Evolutionary conservation across 2,329 filamentous ascomycete species (phyloP), one percentile per base, ranked within the genome.

Genomic region (Phoma sp.): DNA sequence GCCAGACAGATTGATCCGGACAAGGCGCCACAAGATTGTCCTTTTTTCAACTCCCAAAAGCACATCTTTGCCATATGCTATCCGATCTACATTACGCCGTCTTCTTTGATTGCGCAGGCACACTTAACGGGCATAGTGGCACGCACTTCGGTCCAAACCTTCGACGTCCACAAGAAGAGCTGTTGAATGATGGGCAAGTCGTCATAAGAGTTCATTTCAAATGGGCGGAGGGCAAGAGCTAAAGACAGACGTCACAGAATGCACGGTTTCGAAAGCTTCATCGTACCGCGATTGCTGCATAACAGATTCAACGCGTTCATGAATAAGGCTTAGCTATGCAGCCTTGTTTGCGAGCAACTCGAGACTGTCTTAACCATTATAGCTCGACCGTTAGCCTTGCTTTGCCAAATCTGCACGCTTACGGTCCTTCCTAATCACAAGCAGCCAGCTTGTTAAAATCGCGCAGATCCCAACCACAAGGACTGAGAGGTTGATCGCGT

Each of bases 401-500:
- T 52, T 51, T 15, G 8, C 13, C 22, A 35, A 15, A 13, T 25
- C 45, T 43, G 50, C 41, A 15, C 29, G 47, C 39, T 49, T 56
- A 40, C 43, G 44, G 25, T 62, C 60, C 41, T 60, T 62, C 27
- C 43, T 55, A 7, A 41, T 33, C 19, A 63, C 41, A 12, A 63
- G 43, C 6, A 57, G 38, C 61, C 62, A 63, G 40, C 58, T 65
- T 7, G 45, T 56, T 13, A 57, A 31, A 24, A 63, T 62, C 25
- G 62, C 57, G 21, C 49, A 58, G 19, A 65, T 65, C 6, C 62
- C 58, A 25, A 62, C 40, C 8, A 58, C 45, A n/a, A 65, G 57
- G 19, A 62, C 38, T n/a, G 60, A 60, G n/a, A 65, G 50, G 15
- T 65, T 63, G 24, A 62, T 57, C 7, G 57, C 57, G 37, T 63